Evolutionary conservation across 208 protist species (phyloP), one percentile per base, ranked within the genome.

Genomic region (Leishmania guyanensis): DNA sequence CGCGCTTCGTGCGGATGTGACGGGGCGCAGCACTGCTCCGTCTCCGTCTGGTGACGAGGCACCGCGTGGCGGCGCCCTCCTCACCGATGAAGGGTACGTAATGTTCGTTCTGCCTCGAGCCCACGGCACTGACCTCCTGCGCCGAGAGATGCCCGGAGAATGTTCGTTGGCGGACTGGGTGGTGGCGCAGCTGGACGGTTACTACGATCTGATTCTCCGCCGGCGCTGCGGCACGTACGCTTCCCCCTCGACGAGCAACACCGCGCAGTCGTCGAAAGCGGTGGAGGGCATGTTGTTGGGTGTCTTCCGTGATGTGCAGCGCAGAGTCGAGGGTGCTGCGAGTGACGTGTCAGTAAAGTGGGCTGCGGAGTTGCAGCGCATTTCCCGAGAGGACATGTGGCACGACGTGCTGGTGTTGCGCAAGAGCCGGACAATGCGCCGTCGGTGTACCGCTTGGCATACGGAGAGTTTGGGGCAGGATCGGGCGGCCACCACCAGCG

Each of bases 321-420:
- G 16, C 20, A 33, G 29, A 39, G 36, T 29, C 39, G 36, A n/a
- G 22, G 56, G 56, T 43, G 51, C 74, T 12, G 14, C 56, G 36
- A 64, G 36, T 68, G 51, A 5, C 33, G 36, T 17, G 36, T 36
- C 53, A 14, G n/a, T 48, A 22, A 43, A 69, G 77, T 84, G 78
- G 82, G 60, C 20, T 8, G 60, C 50, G n/a, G 77, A 81, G 43
- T 58, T 82, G 53, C 33, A 71, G 26, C 43, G 56, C 29, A 48
- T 81, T 8, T 74, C 75, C 29, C 64, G 64, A 16, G 43, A 68
- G 14, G 76, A 83, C 36, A 72, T 81, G 85, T 90, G 81, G 78
- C 66, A 90, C 39, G 92, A 96, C 70, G 88, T 96, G 82, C 36
- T 96, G 56, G 88, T 96, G 20, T 56, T 96, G 39, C 75, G 81